Percentiles rank a stretch among this genome's conserved stretches.
Conservation (phyloP, 2,329 filamentous ascomycete species). For the Pseudogymnoascus sp. region DNA sequence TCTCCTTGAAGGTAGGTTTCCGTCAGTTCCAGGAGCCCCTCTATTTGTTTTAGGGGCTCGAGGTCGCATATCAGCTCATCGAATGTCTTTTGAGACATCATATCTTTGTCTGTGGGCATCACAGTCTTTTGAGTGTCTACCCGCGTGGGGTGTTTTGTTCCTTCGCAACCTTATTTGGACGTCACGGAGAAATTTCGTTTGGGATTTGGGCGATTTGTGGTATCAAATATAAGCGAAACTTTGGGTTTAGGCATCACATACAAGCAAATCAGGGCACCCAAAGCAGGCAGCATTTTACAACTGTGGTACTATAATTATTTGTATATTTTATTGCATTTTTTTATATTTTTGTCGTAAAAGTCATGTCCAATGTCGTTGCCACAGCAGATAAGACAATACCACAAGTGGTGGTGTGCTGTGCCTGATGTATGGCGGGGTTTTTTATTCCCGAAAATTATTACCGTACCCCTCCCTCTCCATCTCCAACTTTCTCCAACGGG, state of each 20-base stretch:
- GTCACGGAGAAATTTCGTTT: conserved; percentile 2
- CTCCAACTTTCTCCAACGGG: conserved; percentile 7
- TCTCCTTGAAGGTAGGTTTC: conserved; percentile 1
- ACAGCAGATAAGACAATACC: background rate
- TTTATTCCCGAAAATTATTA: background rate
- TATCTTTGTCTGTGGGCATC: background rate
- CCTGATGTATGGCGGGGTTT: background rate
- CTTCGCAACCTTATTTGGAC: conserved; percentile 3
- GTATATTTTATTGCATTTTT: background rate
- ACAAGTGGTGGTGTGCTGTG: background rate
- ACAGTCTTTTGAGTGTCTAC: background rate
- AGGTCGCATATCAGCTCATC: conserved; percentile 7
- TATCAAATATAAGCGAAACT: conserved; percentile 8
- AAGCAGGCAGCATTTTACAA: background rate
- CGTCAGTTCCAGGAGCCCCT: background rate
- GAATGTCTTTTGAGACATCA: background rate
- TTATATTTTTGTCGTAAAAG: background rate
- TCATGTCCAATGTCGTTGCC: background rate
- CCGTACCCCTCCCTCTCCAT: background rate
- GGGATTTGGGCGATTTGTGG: background rate
- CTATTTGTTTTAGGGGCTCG: background rate
- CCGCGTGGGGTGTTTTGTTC: background rate
- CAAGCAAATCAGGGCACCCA: background rate
- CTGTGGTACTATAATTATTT: background rate
- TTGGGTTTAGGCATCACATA: background rate